These are phyloP conservation scores for Pharnaceum exiguum DNA, from an alignment of 148 eudicot species.

Conservation along the genomic window DNA sequence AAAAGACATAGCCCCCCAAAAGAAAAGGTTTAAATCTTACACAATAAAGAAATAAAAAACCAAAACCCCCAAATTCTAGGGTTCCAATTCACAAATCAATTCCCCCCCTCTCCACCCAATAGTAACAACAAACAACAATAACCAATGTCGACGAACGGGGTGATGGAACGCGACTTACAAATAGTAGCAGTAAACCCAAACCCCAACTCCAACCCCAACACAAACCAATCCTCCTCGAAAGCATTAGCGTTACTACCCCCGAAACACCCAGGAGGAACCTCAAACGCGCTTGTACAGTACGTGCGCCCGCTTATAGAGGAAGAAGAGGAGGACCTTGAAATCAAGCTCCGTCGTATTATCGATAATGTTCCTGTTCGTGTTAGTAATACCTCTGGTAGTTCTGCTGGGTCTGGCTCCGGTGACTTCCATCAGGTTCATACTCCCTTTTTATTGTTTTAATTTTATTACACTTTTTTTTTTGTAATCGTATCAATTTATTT, in stretches of 20 bases:
- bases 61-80: not conserved
- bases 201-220: no score
- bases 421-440: slow-evolving; percentile 86
- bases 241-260: slow-evolving; percentile 43
- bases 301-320: slow-evolving; percentile 43
- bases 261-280: slow-evolving; percentile 39
- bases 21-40: no score
- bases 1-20: no score
- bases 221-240: no score
- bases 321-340: slow-evolving; percentile 84
- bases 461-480: not conserved
- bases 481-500: no score
- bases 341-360: slow-evolving; percentile 84
- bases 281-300: slow-evolving; percentile 74
- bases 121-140: not conserved
- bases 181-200: slow-evolving; percentile 43
- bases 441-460: not conserved
- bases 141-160: slow-evolving; percentile 37
- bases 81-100: not conserved
- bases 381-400: slow-evolving; percentile 90
- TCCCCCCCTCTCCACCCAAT: not conserved
- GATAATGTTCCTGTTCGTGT: slow-evolving; percentile 94
- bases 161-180: slow-evolving; percentile 53
- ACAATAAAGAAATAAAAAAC: no score
- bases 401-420: slow-evolving; percentile 99